These are phyloP conservation scores for Lentinula aciculospora DNA, from an alignment of 768 basidiomycete genomes.

Conservation along the genomic window DNA sequence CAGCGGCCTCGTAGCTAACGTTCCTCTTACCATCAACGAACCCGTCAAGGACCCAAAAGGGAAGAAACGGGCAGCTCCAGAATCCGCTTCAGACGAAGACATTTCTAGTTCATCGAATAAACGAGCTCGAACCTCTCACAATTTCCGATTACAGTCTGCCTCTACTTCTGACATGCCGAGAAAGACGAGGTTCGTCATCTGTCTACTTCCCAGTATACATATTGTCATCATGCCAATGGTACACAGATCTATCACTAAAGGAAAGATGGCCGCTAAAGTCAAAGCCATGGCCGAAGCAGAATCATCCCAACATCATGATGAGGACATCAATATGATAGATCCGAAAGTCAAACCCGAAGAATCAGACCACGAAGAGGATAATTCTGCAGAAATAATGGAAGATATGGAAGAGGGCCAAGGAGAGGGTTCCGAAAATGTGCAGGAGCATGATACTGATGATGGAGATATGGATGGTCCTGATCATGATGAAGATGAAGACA, in stretches of 20 bases:
- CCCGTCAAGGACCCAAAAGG: constrained; percentile 73
- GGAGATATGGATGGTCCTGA: constrained; percentile 36
- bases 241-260: constrained; percentile 47
- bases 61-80: constrained; percentile 86
- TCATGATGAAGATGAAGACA: constrained; percentile 22
- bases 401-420: constrained; percentile 38
- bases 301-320: constrained; percentile 60
- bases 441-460: constrained; percentile 40
- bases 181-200: constrained; percentile 53
- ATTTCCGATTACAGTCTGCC: constrained; percentile 56
- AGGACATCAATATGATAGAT: constrained; percentile 76
- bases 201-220: constrained; percentile 5
- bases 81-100: constrained; percentile 66
- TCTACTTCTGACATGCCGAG: constrained; percentile 61
- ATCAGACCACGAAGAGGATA: constrained; percentile 39
- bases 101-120: constrained; percentile 50
- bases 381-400: constrained; percentile 34
- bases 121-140: constrained; percentile 61
- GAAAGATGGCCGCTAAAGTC: constrained; percentile 52
- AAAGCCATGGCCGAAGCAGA: constrained; percentile 54
- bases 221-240: background rate
- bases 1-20: constrained; percentile 34
- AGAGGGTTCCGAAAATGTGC: constrained; percentile 41
- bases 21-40: constrained; percentile 69
- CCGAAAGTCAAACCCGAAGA: constrained; percentile 47